Percentiles rank a stretch among this genome's conserved stretches.
Conservation (phyloP, 768 basidiomycete genomes). For the Jaapia argillacea region DNA sequence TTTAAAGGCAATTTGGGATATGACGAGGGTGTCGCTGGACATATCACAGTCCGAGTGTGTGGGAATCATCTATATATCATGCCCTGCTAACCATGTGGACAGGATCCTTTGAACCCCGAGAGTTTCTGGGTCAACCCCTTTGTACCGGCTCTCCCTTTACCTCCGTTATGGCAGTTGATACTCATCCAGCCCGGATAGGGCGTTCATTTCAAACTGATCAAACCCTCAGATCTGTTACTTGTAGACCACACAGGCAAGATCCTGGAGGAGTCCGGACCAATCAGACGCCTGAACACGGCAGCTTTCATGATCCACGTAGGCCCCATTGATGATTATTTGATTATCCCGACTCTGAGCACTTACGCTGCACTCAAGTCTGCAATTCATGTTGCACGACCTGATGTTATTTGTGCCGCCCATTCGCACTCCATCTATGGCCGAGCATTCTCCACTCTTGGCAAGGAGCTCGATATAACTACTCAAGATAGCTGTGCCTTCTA, state of each 20-base stretch:
- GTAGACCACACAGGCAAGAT: slow-evolving; percentile 29
- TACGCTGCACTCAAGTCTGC: too few relatives aligned
- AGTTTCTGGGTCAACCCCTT: slow-evolving; percentile 43
- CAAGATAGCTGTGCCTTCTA: slow-evolving; percentile 26
- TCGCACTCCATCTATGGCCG: slow-evolving; percentile 25
- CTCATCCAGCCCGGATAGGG: slow-evolving; percentile 20
- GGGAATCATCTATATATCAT: background rate
- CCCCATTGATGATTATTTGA: too few relatives aligned
- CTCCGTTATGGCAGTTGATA: too few relatives aligned
- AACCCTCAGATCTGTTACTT: slow-evolving; percentile 32
- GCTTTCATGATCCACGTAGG: slow-evolving; percentile 30
- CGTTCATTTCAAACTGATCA: slow-evolving; percentile 34
- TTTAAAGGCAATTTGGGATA: slow-evolving; percentile 25
- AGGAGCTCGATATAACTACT: slow-evolving; percentile 20
- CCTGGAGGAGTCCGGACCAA: slow-evolving; percentile 22
- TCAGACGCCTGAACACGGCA: slow-evolving; percentile 24
- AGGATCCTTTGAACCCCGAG: slow-evolving; percentile 30
- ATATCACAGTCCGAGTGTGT: slow-evolving; percentile 35
- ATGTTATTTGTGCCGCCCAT: slow-evolving; percentile 24
- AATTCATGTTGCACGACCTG: slow-evolving; percentile 24
- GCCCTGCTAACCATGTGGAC: too few relatives aligned
- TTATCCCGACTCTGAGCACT: too few relatives aligned
- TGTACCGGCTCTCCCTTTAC: too few relatives aligned
- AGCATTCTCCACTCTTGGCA: slow-evolving; percentile 26
- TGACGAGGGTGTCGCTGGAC: slow-evolving; percentile 38